These are phyloP conservation scores for Paspalum notatum DNA, from an alignment of 176 grass and related monocot genomes.

Conservation along the genomic window DNA sequence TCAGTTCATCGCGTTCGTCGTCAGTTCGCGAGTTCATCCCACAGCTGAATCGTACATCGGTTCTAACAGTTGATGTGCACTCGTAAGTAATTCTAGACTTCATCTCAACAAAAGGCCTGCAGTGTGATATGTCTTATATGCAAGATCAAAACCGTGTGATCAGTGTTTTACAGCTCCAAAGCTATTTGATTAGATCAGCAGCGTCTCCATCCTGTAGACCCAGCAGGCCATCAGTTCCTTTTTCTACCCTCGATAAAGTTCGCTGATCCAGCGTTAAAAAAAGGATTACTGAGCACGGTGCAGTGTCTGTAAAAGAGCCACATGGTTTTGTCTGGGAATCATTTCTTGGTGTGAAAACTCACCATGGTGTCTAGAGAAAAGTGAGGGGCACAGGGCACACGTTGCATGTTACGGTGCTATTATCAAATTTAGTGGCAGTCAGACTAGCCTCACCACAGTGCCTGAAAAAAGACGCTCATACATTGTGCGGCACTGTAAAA, in stretches of 20 bases:
- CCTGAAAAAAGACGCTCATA: too few relatives aligned
- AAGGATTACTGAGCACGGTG: neutral
- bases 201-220: neutral
- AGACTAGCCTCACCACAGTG: too few relatives aligned
- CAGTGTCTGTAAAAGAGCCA: constrained; percentile 3
- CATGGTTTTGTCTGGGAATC: neutral
- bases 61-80: neutral
- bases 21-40: too few relatives aligned
- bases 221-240: neutral
- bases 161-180: constrained; percentile 3
- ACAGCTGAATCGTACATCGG: too few relatives aligned
- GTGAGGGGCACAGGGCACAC: too few relatives aligned
- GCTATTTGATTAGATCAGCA: neutral
- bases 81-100: neutral
- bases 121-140: neutral
- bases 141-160: neutral
- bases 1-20: too few relatives aligned
- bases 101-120: neutral
- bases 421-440: too few relatives aligned
- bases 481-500: too few relatives aligned
- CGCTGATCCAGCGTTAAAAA: too few relatives aligned
- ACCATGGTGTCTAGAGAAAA: too few relatives aligned
- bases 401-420: too few relatives aligned
- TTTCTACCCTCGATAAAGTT: neutral
- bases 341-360: neutral